Evolutionary conservation across 768 basidiomycete genomes (phyloP), one percentile per base, ranked within the genome.

Genomic region (Mycena vitilis): DNA sequence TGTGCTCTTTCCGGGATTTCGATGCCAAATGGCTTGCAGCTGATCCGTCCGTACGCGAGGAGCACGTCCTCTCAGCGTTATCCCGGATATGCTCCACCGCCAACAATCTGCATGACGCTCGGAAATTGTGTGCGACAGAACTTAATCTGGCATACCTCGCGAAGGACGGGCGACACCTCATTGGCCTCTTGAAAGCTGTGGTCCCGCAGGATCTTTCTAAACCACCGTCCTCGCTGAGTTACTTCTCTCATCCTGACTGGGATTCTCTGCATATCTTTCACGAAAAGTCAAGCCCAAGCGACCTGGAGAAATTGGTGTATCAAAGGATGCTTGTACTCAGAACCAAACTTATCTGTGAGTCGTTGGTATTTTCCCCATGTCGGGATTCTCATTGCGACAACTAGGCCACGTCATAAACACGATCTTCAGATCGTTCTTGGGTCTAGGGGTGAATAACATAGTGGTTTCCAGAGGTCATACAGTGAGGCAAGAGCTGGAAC

Each of bases 301-400:
- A 56, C 22, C 0, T 36, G 7, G 63, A 47, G 11, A 48, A 57
- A 30, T 16, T 37, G 5, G 23, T 15, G 4, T 54, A 53, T 22
- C 6, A n/a, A 20, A 18, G 18, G 25, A 25, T 57, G 34, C 40
- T 30, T 57, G n/a, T 57, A 34, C 53, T 64, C 36, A 37, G 63
- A 20, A 64, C 63, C 4, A 64, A 64, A 57, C 45, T 64, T 11
- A 64, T 64, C 2, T 48, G 54, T 56, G 55, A 48, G 63, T 54
- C 25, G 30, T 30, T n/a, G 8, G 13, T 63, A 15, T 25, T 30
- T 54, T 20, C 2, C 1, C 3, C 34, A 38, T 15, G 6, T 9
- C 44, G 23, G 10, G 15, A 40, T 40, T 40, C 10, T 47, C 45
- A 47, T n/a, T 20, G 7, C 45, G 30, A 47, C 15, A 12, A 8